Conservation (phyloP, 2,329 filamentous ascomycete genomes). For the Neofusicoccum ribis region DNA sequence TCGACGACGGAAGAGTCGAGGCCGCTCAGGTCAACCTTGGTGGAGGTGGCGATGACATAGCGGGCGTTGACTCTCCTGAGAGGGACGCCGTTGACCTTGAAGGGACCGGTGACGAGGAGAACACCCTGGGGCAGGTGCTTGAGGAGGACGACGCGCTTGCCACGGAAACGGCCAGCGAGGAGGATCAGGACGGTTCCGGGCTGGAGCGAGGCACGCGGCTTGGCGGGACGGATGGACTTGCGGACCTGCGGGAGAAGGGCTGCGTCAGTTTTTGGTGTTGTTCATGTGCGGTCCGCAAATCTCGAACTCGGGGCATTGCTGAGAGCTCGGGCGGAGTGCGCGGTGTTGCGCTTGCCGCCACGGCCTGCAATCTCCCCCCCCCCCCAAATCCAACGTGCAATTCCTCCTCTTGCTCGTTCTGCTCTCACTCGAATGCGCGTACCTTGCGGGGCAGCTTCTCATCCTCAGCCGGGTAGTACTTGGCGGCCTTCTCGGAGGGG, state of each 20-base stretch:
- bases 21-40: constrained; percentile 79
- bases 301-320: neutral
- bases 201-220: constrained; percentile 84
- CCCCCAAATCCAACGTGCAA: neutral
- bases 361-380: neutral
- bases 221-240: constrained; percentile 87
- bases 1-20: constrained; percentile 70
- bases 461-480: constrained; percentile 98
- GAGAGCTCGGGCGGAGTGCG: constrained; percentile 7
- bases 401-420: constrained; percentile 1
- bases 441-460: constrained; percentile 90
- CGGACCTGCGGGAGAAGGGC: constrained; percentile 65
- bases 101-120: constrained; percentile 97
- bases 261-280: constrained; percentile 16
- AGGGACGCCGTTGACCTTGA: constrained; percentile 99
- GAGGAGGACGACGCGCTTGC: constrained; percentile 99
- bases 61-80: constrained; percentile 89
- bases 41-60: constrained; percentile 90
- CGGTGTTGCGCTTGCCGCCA: neutral
- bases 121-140: constrained; percentile 97
- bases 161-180: constrained; percentile 98
- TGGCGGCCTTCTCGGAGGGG: constrained; percentile 88
- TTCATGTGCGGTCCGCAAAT: constrained; percentile 25
- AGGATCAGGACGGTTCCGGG: constrained; percentile 98
- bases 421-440: constrained; percentile 36